Evolutionary conservation across 2,329 filamentous ascomycete species (phyloP).

Genomic region (Ramularia endophylla): DNA sequence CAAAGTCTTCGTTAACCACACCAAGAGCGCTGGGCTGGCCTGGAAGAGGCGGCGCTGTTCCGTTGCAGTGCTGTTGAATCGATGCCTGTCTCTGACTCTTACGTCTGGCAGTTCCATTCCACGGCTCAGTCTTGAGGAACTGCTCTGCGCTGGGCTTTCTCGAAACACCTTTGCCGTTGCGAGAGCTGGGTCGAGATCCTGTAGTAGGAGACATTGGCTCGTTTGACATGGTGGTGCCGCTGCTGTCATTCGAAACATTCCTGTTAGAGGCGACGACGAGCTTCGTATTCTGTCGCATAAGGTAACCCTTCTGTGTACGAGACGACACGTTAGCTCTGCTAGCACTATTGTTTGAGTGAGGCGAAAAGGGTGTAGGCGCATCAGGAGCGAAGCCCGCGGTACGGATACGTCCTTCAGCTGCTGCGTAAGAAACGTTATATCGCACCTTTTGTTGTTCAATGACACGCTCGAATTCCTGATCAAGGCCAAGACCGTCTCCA

Average conservation of each 20-base stretch:
- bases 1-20: slow-evolving; percentile 64
- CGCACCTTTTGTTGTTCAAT: slow-evolving; percentile 96
- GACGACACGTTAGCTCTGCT: slow-evolving; percentile 39
- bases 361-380: slow-evolving; percentile 10
- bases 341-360: slow-evolving; percentile 11
- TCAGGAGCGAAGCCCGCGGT: slow-evolving; percentile 4
- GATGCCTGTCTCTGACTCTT: slow-evolving; percentile 56
- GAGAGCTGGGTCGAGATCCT: slow-evolving; percentile 33
- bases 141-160: slow-evolving; percentile 73
- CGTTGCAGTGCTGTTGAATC: slow-evolving; percentile 41
- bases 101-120: slow-evolving; percentile 75
- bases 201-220: slow-evolving; percentile 52
- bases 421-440: slow-evolving; percentile 16
- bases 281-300: slow-evolving; percentile 99
- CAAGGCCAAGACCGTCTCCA: slow-evolving; percentile 78
- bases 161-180: slow-evolving; percentile 54
- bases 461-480: slow-evolving; percentile 88
- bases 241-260: slow-evolving; percentile 39
- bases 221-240: slow-evolving; percentile 31
- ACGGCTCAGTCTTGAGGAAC: slow-evolving; percentile 95
- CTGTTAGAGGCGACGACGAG: slow-evolving; percentile 82
- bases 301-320: slow-evolving; percentile 82
- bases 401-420: slow-evolving; percentile 1
- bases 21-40: slow-evolving; percentile 70
- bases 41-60: slow-evolving; percentile 73